Percentiles rank a stretch among this genome's conserved stretches.
phyloP scores from a whole-genome alignment of 2,329 filamentous ascomycete genomes.

The Sarocladium kiliense region DNA sequence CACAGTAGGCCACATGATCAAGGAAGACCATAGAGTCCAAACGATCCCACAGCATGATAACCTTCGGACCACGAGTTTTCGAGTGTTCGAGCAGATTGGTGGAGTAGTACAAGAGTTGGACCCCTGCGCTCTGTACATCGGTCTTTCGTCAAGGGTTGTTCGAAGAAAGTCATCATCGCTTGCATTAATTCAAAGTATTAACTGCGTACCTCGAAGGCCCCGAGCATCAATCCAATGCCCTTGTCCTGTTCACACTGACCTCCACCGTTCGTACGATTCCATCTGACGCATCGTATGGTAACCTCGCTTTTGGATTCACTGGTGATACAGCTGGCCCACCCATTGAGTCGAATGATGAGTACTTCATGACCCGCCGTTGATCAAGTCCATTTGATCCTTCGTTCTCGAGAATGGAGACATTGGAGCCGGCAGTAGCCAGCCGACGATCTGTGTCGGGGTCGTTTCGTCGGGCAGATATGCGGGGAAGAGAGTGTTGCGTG shows the following conservation, averaged over 20 bases:
- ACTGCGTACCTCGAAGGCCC: background rate
- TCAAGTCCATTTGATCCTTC: background rate
- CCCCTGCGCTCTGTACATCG: no score
- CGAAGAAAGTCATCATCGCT: background rate
- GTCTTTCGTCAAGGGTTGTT: no score
- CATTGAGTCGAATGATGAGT: background rate
- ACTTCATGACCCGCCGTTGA: background rate
- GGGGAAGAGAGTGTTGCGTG: background rate
- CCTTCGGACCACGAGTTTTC: no score
- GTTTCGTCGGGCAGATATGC: background rate
- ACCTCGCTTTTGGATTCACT: conserved; percentile 1
- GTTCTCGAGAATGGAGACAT: background rate
- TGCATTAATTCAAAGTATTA: background rate
- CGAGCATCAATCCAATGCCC: background rate
- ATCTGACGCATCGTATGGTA: conserved; percentile 2
- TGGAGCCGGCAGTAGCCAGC: background rate
- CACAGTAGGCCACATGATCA: no score
- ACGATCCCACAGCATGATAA: no score
- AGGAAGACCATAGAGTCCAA: no score
- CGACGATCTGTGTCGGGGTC: background rate
- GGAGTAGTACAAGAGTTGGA: no score
- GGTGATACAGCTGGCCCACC: background rate
- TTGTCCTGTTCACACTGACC: conserved; percentile 5
- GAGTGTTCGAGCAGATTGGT: no score
- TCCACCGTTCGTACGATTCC: conserved; percentile 6